phyloP scores from a whole-genome alignment of 345 rosid species.

The Rubroshorea leprosula region DNA sequence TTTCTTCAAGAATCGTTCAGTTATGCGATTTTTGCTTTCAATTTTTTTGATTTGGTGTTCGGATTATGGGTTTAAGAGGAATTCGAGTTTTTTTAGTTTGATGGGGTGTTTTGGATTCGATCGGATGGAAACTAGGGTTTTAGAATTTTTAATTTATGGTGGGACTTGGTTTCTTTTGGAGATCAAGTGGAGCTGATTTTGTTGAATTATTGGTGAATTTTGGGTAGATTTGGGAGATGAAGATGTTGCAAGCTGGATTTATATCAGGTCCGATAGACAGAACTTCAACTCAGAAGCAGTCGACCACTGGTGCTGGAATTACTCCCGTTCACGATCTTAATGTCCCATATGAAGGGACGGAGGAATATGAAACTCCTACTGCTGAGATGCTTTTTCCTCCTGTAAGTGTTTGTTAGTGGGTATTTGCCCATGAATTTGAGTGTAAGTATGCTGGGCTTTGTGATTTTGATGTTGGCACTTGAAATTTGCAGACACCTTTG shows the following conservation, averaged over 20 bases:
- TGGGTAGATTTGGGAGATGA: conserved; percentile 80
- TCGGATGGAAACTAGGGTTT: conserved; percentile 38
- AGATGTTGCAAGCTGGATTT: conserved; percentile 91
- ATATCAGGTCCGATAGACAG: conserved; percentile 64
- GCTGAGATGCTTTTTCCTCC: conserved; percentile 95
- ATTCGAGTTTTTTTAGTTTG: not conserved
- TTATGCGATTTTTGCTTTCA: not conserved
- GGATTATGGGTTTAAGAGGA: not conserved
- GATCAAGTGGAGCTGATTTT: conserved; percentile 13
- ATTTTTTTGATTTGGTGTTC: not conserved
- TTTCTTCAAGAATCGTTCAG: not conserved
- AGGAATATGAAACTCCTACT: conserved; percentile 97
- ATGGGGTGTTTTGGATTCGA: conserved; percentile 19
- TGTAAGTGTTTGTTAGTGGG: conserved; percentile 29
- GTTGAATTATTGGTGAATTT: not conserved
- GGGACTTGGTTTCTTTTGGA: conserved; percentile 5
- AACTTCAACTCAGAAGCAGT: conserved; percentile 52
- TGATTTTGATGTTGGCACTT: conserved; percentile 11
- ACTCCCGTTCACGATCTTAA: conserved; percentile 88
- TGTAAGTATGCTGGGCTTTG: conserved; percentile 10
- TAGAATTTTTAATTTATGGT: conserved; percentile 1
- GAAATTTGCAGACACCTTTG: conserved; percentile 64
- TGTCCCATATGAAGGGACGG: conserved; percentile 89
- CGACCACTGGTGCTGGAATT: conserved; percentile 48
- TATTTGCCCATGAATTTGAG: conserved; percentile 1